Evolutionary conservation across 345 rosid genomes (phyloP).

Genomic region (thale cress (Arabidopsis thaliana)): DNA sequence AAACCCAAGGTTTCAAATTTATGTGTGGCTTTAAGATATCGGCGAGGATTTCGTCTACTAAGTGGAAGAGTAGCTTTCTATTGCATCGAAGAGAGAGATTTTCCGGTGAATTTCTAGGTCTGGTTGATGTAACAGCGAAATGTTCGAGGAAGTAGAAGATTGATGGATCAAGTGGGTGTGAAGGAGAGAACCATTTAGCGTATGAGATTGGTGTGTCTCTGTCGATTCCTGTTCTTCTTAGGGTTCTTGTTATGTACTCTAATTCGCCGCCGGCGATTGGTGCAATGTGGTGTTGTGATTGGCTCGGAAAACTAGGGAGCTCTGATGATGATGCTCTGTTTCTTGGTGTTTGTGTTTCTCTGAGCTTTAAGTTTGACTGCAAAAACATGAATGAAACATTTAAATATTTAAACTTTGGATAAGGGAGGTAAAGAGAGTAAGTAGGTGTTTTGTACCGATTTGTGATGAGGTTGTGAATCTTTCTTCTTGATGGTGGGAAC

Average conservation of each 20-base stretch:
- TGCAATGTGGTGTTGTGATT: constrained; percentile 46
- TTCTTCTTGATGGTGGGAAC: constrained; percentile 80
- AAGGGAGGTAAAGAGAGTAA: not conserved
- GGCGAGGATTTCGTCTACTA: constrained; percentile 67
- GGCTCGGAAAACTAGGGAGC: constrained; percentile 67
- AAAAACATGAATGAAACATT: not conserved
- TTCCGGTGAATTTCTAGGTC: constrained; percentile 13
- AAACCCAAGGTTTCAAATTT: constrained; percentile 58
- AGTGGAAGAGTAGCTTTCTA: constrained; percentile 67
- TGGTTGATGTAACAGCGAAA: constrained; percentile 34
- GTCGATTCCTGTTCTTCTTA: constrained; percentile 59
- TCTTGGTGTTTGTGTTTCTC: constrained; percentile 49
- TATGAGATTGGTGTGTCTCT: constrained; percentile 57
- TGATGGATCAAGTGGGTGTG: constrained; percentile 73
- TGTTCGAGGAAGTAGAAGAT: constrained; percentile 67
- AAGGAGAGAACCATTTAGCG: constrained; percentile 64
- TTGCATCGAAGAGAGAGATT: constrained; percentile 57
- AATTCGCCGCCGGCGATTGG: constrained; percentile 50
- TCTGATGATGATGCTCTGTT: constrained; percentile 58
- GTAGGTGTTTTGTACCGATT: constrained; percentile 41
- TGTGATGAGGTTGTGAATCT: constrained; percentile 47
- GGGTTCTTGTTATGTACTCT: constrained; percentile 65
- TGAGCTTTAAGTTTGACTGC: constrained; percentile 44
- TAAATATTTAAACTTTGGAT: not conserved
- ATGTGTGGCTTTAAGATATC: constrained; percentile 61